Evolutionary conservation across 257 asterid species (phyloP).

Genomic region (Nemophila menziesii): DNA sequence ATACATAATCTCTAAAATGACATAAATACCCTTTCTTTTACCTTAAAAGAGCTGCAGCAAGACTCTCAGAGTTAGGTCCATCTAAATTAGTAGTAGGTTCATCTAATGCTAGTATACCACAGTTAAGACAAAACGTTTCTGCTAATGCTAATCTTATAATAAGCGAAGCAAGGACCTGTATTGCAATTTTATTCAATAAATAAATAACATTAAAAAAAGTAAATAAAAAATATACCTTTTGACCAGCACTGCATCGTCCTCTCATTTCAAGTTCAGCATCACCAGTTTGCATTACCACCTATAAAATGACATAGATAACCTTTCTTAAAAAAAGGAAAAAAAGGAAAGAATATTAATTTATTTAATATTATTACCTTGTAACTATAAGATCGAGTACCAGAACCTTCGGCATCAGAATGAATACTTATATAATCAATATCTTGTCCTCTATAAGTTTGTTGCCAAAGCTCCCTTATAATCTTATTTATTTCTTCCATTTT

Average conservation of each 20-base stretch:
- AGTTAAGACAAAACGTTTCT: conserved; percentile 94
- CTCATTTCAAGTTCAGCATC: conserved; percentile 97
- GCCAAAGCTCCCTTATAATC: conserved; percentile 96
- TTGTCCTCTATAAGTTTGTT: conserved; percentile 98
- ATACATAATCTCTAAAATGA: not conserved
- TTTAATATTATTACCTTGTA: conserved; percentile 77
- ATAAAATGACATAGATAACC: no score
- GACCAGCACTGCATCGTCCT: conserved; percentile 99
- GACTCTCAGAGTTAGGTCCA: conserved; percentile 81
- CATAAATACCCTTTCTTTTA: conserved; percentile 9
- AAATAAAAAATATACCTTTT: no score
- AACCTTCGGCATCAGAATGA: conserved; percentile 92
- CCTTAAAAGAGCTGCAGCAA: conserved; percentile 95
- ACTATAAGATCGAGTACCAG: conserved; percentile 96
- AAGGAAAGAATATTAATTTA: no score
- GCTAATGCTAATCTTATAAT: conserved; percentile 89
- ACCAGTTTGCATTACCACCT: conserved; percentile 97
- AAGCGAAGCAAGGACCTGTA: conserved; percentile 98
- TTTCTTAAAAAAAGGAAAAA: no score
- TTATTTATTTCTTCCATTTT: conserved; percentile 99
- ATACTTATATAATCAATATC: conserved; percentile 93
- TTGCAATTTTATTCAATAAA: no score
- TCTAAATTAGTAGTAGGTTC: conserved; percentile 97
- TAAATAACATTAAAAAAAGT: no score
- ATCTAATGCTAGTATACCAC: conserved; percentile 96